Evolutionary conservation across 2,329 filamentous ascomycete genomes (phyloP).

Genomic region (Juglanconis juglandina): DNA sequence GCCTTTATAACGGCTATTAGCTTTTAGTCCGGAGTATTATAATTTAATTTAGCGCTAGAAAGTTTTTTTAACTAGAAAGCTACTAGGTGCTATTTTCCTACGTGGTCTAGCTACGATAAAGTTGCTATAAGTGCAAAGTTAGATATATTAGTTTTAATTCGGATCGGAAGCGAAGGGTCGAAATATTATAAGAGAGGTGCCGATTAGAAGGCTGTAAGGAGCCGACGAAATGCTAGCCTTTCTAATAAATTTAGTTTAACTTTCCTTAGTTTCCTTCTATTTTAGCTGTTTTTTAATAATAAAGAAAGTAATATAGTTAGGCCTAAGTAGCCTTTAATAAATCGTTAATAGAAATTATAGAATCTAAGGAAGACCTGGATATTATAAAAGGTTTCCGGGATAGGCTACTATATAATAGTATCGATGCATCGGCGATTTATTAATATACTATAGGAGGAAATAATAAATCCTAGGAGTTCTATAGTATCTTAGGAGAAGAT

Average conservation of each 20-base stretch:
- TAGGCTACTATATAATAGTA: neutral
- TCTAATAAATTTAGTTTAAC: neutral
- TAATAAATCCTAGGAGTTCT: neutral
- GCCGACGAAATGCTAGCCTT: neutral
- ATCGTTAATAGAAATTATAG: slow-evolving; percentile 20
- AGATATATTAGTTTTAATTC: neutral
- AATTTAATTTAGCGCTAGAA: slow-evolving; percentile 14
- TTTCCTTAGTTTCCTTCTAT: neutral
- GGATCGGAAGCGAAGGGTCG: neutral
- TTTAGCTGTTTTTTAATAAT: neutral
- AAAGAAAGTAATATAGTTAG: neutral
- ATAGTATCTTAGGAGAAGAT: neutral
- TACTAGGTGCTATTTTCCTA: slow-evolving; percentile 3
- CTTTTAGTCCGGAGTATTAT: slow-evolving; percentile 22
- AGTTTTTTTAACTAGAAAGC: slow-evolving; percentile 20
- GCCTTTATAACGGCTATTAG: slow-evolving; percentile 18
- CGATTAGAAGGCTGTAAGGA: neutral
- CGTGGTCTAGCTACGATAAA: slow-evolving; percentile 3
- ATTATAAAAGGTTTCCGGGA: slow-evolving; percentile 1
- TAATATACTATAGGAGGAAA: neutral
- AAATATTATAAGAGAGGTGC: neutral
- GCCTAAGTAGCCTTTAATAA: neutral
- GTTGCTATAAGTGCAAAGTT: neutral
- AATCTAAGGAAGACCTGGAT: slow-evolving; percentile 21
- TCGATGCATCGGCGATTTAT: neutral